Conservation (phyloP, 2,329 filamentous ascomycete species). For the Fusarium sarcochroum region DNA sequence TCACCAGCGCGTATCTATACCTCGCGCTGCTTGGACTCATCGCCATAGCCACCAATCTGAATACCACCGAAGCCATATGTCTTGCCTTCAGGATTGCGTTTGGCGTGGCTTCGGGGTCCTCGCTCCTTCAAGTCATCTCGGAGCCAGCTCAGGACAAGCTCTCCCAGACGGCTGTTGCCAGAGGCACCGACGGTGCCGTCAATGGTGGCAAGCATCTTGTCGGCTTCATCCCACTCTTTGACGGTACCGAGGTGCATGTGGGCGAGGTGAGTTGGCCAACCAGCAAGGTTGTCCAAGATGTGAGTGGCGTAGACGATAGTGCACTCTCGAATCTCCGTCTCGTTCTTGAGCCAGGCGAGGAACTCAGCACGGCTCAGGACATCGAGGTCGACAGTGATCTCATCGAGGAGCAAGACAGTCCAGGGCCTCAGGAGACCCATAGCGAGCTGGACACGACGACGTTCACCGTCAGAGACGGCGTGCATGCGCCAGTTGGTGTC, state of each 20-base stretch:
- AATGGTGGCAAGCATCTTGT: slow-evolving; percentile 73
- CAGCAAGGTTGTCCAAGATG: slow-evolving; percentile 93
- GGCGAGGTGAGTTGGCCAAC: slow-evolving; percentile 95
- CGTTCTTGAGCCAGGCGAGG: slow-evolving; percentile 84
- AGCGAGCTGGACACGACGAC: slow-evolving; percentile 90
- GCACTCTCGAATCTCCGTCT: slow-evolving; percentile 85
- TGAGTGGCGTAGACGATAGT: slow-evolving; percentile 98
- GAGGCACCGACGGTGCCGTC: slow-evolving; percentile 54
- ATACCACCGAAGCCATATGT: slow-evolving; percentile 69
- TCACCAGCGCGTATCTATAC: slow-evolving; percentile 29
- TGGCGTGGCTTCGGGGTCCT: slow-evolving; percentile 77
- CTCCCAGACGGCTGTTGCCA: slow-evolving; percentile 87
- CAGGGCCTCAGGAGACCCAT: slow-evolving; percentile 96
- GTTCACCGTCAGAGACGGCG: slow-evolving; percentile 92
- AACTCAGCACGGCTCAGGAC: slow-evolving; percentile 88
- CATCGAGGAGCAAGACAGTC: slow-evolving; percentile 91
- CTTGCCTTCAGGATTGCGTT: slow-evolving; percentile 72
- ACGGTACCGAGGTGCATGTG: slow-evolving; percentile 94
- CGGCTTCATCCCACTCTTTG: slow-evolving; percentile 86
- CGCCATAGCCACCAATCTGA: slow-evolving; percentile 69
- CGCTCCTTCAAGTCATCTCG: slow-evolving; percentile 82
- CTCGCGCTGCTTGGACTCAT: slow-evolving; percentile 62
- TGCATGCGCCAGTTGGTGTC: slow-evolving; percentile 96
- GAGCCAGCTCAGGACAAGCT: slow-evolving; percentile 91
- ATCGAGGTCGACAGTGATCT: slow-evolving; percentile 97